A percentile compares a stretch with the other conserved stretches of the same genome.
Conservation (phyloP, 2,329 filamentous ascomycete species). For the Didymella lethalis region DNA sequence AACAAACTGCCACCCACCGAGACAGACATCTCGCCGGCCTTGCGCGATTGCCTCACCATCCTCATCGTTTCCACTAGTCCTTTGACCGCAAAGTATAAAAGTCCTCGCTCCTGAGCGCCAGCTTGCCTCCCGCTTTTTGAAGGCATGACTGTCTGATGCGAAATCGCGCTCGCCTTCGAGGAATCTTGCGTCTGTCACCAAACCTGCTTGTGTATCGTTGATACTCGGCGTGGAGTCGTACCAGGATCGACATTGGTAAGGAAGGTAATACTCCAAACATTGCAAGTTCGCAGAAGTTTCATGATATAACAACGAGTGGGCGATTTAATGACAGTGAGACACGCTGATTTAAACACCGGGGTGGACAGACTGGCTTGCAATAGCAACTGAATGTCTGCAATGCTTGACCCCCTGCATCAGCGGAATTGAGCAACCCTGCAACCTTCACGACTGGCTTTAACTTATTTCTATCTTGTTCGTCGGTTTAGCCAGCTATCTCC, state of each 20-base stretch:
- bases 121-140: not conserved
- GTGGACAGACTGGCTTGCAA: not conserved
- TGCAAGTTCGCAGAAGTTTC: not conserved
- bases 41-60: not conserved
- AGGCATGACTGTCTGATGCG: not conserved
- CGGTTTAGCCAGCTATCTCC: too few relatives aligned
- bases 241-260: not conserved
- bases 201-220: too few relatives aligned
- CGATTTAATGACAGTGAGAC: not conserved
- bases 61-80: not conserved
- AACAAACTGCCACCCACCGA: not conserved
- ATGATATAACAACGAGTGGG: not conserved
- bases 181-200: too few relatives aligned
- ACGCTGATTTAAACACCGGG: not conserved
- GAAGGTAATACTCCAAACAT: not conserved
- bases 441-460: not conserved
- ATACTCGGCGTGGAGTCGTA: not conserved
- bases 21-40: not conserved
- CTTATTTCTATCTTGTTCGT: not conserved
- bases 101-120: not conserved
- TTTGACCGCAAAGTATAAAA: not conserved
- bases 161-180: conserved; percentile 16
- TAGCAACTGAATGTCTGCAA: not conserved
- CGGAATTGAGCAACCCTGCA: not conserved
- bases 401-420: not conserved